These are phyloP conservation scores for Fusarium buharicum DNA, from an alignment of 2,329 filamentous ascomycete genomes.

Conservation along the genomic window DNA sequence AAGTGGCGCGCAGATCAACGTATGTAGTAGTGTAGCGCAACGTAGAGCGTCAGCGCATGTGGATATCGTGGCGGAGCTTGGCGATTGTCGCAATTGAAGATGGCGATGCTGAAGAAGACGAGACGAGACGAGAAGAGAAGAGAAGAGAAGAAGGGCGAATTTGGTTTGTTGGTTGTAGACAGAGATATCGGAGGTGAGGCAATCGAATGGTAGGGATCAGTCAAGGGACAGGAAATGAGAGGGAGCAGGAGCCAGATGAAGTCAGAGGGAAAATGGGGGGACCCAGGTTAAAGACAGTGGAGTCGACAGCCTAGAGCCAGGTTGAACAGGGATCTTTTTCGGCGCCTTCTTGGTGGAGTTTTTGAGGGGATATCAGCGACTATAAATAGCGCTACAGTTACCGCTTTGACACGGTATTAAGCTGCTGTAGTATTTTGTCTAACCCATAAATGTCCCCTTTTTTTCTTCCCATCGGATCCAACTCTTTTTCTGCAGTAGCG, in stretches of 20 bases:
- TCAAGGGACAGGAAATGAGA: conserved; percentile 20
- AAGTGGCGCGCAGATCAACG: conserved; percentile 26
- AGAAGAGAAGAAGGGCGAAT: neutral
- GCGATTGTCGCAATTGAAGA: no score
- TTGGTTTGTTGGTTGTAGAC: neutral
- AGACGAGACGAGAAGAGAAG: no score
- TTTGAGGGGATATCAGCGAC: neutral
- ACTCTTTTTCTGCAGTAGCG: conserved; percentile 9
- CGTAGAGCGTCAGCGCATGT: conserved; percentile 20
- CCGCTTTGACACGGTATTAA: no score
- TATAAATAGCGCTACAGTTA: neutral
- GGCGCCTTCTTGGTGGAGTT: neutral
- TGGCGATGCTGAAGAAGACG: neutral
- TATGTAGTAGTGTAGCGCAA: no score
- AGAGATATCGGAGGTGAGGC: conserved; percentile 3
- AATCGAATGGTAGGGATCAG: conserved; percentile 10
- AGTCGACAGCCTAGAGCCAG: neutral
- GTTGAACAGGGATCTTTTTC: conserved; percentile 3
- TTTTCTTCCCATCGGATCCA: conserved; percentile 9
- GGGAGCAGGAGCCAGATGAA: conserved; percentile 6
- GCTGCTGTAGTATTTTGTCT: neutral
- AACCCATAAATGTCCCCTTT: conserved; percentile 13
- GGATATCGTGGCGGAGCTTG: conserved; percentile 3
- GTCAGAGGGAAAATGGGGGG: conserved; percentile 26
- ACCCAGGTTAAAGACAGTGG: neutral